Conservation (phyloP, 148 eudicot genomes). For the Nyssa sinensis region DNA sequence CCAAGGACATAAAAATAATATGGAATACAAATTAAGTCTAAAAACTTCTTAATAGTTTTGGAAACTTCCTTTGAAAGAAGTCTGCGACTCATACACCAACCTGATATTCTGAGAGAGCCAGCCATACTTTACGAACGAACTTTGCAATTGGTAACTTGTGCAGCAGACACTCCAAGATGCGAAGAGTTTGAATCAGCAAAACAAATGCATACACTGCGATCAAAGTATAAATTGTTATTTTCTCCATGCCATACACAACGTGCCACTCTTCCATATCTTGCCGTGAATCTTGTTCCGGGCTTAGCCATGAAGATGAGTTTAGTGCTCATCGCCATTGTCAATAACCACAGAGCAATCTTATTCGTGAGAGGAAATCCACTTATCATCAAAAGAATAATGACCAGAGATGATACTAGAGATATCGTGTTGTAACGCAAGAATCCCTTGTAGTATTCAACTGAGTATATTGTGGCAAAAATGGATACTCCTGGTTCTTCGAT, state of each 20-base stretch:
- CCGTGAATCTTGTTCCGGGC: no score
- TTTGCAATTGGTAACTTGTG: no score
- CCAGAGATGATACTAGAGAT: neutral
- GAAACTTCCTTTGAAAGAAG: no score
- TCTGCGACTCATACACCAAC: no score
- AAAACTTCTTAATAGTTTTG: no score
- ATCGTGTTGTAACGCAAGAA: neutral
- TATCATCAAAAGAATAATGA: neutral
- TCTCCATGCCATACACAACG: no score
- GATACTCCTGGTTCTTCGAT: neutral
- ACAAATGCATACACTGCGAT: neutral
- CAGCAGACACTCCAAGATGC: no score
- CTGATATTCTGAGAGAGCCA: no score
- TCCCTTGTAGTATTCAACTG: neutral
- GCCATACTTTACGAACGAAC: no score
- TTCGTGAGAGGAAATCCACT: constrained; percentile 3
- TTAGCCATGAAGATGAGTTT: neutral
- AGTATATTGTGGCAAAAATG: neutral
- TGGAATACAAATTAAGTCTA: no score
- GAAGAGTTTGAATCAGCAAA: neutral
- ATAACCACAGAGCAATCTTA: neutral
- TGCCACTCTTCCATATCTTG: no score
- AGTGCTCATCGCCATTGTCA: neutral
- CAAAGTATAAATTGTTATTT: neutral
- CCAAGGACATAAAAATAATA: no score